Evolutionary conservation across 768 basidiomycete genomes (phyloP).

Genomic region (Tricholoma saponaceum): DNA sequence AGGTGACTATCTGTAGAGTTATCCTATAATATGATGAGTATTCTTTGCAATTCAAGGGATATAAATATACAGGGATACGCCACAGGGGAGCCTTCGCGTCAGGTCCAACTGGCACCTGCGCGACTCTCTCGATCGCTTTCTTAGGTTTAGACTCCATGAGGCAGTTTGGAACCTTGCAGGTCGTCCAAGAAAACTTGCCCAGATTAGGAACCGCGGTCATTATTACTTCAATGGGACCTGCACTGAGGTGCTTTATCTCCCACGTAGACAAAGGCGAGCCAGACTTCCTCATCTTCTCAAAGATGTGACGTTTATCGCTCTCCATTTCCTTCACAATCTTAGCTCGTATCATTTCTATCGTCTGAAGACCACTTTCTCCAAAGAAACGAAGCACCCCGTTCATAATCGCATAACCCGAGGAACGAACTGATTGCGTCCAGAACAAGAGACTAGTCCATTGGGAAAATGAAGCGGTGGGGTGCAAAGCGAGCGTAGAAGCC

Average conservation of each 20-base stretch:
- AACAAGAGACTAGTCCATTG: conserved; percentile 13
- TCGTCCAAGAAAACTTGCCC: conserved; percentile 14
- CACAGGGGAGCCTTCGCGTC: conserved; percentile 13
- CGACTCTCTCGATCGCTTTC: neutral
- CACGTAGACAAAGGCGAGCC: conserved; percentile 9
- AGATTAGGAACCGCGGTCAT: conserved; percentile 11
- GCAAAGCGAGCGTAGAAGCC: conserved; percentile 17
- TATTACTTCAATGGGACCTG: conserved; percentile 6
- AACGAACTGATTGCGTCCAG: conserved; percentile 11
- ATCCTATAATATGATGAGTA: neutral
- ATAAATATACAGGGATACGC: conserved; percentile 8
- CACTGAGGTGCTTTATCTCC: conserved; percentile 11
- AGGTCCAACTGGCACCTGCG: conserved; percentile 8
- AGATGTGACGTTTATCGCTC: conserved; percentile 3
- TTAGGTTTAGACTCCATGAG: neutral
- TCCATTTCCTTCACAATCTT: conserved; percentile 7
- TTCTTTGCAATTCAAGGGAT: neutral
- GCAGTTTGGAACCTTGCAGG: conserved; percentile 5
- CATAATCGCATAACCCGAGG: conserved; percentile 12
- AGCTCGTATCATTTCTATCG: neutral
- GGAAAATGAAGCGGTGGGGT: conserved; percentile 10
- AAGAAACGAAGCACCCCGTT: conserved; percentile 9
- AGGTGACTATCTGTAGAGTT: neutral
- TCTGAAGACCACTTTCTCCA: neutral
- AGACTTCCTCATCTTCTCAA: conserved; percentile 4